phyloP scores from a whole-genome alignment of 2,329 filamentous ascomycete genomes.

The Ilyonectria sp. region DNA sequence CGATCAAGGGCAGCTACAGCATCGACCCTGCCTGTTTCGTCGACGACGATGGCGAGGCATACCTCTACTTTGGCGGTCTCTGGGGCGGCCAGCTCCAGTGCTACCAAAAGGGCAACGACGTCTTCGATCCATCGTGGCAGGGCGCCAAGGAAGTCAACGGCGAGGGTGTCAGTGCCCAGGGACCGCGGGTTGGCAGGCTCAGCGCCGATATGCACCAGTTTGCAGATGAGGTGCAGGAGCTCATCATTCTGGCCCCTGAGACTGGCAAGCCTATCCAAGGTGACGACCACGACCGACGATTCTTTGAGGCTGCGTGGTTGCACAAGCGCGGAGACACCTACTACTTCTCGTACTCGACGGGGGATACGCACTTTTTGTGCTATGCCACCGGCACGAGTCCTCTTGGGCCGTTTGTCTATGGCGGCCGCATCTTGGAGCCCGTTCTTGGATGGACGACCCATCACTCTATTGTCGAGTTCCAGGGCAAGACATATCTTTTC shows the following conservation, averaged over 20 bases:
- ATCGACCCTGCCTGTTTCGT: constrained; percentile 85
- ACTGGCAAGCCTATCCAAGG: constrained; percentile 72
- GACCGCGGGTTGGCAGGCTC: constrained; percentile 77
- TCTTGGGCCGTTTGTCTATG: constrained; percentile 81
- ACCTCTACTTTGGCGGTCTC: constrained; percentile 80
- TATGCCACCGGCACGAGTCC: constrained; percentile 78
- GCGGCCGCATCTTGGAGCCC: constrained; percentile 80
- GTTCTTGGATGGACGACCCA: constrained; percentile 88
- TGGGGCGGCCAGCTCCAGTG: constrained; percentile 88
- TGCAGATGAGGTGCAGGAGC: constrained; percentile 67
- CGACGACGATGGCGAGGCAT: constrained; percentile 63
- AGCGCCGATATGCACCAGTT: constrained; percentile 77
- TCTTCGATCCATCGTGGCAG: constrained; percentile 69
- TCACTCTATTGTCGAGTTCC: constrained; percentile 83
- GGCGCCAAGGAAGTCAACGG: constrained; percentile 74
- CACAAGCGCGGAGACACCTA: constrained; percentile 80
- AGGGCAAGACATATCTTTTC: constrained; percentile 81
- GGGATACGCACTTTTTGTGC: constrained; percentile 81
- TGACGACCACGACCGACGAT: constrained; percentile 80
- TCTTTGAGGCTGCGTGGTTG: constrained; percentile 88
- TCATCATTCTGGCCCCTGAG: constrained; percentile 75
- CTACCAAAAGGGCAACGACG: constrained; percentile 70
- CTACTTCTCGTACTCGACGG: constrained; percentile 85
- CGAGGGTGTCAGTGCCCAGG: constrained; percentile 69
- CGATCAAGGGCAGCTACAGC: constrained; percentile 79